Evolutionary conservation across 768 basidiomycete genomes (phyloP).

Genomic region (Boletus reticuloceps): DNA sequence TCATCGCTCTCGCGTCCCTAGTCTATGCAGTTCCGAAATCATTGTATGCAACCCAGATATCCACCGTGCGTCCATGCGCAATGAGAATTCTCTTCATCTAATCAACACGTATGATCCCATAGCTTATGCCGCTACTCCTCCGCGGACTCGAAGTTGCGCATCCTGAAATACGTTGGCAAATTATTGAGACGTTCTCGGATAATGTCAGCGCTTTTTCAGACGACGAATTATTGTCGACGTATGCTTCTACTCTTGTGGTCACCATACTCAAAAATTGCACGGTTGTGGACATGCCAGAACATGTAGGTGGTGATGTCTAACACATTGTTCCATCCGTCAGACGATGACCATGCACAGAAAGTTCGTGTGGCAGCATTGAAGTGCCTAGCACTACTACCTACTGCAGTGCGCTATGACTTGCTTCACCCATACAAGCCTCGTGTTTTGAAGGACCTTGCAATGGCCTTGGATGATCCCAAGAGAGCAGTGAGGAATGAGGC

Average conservation of each 20-base stretch:
- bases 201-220: conserved; percentile 60
- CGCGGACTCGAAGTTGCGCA: conserved; percentile 81
- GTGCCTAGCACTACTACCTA: conserved; percentile 72
- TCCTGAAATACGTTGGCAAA: conserved; percentile 67
- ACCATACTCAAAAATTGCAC: conserved; percentile 68
- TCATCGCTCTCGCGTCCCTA: conserved; percentile 81
- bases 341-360: conserved; percentile 42
- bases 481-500: conserved; percentile 81
- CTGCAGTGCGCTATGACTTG: conserved; percentile 74
- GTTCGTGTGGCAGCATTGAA: conserved; percentile 74
- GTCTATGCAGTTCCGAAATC: conserved; percentile 78
- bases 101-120: background rate
- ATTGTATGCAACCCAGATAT: conserved; percentile 67
- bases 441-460: conserved; percentile 73
- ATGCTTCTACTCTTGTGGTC: conserved; percentile 68
- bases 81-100: background rate
- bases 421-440: conserved; percentile 75
- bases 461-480: conserved; percentile 86
- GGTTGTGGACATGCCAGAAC: conserved; percentile 48
- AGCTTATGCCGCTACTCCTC: conserved; percentile 89
- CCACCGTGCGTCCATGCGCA: conserved; percentile 40
- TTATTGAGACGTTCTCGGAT: conserved; percentile 75
- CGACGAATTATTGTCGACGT: conserved; percentile 56
- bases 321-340: background rate
- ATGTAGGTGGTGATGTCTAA: conserved; percentile 40